These are phyloP conservation scores for Primulina eburnea DNA, from an alignment of 257 asterid species.

Conservation along the genomic window DNA sequence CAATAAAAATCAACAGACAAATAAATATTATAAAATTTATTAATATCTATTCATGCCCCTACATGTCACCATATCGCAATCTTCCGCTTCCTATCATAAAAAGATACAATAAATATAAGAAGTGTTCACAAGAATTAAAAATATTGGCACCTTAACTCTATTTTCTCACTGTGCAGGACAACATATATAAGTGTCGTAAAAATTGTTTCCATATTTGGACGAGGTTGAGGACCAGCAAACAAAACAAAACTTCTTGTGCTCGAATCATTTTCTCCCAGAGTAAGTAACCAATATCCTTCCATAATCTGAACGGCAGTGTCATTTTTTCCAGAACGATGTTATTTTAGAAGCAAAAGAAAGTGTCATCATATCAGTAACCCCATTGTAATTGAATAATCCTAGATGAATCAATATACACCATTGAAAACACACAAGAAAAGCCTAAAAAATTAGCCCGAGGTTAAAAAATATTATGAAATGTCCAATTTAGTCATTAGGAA, in stretches of 20 bases:
- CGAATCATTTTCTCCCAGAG: slow-evolving; percentile 56
- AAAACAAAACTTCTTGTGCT: slow-evolving; percentile 55
- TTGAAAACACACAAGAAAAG: slow-evolving; percentile 4
- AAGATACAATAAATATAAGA: too few species aligned
- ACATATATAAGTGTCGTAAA: slow-evolving; percentile 77
- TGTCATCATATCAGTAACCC: slow-evolving; percentile 14
- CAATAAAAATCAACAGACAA: too few species aligned
- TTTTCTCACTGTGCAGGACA: slow-evolving; percentile 77
- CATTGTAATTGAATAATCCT: slow-evolving; percentile 5
- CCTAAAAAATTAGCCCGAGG: too few species aligned
- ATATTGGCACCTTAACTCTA: slow-evolving; percentile 75
- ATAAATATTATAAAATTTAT: too few species aligned
- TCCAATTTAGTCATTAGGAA: background rate
- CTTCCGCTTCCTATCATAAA: too few species aligned
- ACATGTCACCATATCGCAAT: too few species aligned
- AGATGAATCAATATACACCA: background rate
- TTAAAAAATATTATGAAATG: too few species aligned
- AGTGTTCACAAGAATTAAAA: slow-evolving; percentile 9
- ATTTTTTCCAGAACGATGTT: slow-evolving; percentile 12
- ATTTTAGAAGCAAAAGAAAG: slow-evolving; percentile 21
- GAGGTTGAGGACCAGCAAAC: slow-evolving; percentile 77
- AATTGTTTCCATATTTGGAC: slow-evolving; percentile 66
- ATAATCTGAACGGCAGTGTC: slow-evolving; percentile 67
- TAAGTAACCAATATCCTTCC: slow-evolving; percentile 67
- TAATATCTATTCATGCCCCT: too few species aligned